phyloP scores from a whole-genome alignment of 495 filamentous ascomycete genomes.

The Polyplosphaeria fusca region DNA sequence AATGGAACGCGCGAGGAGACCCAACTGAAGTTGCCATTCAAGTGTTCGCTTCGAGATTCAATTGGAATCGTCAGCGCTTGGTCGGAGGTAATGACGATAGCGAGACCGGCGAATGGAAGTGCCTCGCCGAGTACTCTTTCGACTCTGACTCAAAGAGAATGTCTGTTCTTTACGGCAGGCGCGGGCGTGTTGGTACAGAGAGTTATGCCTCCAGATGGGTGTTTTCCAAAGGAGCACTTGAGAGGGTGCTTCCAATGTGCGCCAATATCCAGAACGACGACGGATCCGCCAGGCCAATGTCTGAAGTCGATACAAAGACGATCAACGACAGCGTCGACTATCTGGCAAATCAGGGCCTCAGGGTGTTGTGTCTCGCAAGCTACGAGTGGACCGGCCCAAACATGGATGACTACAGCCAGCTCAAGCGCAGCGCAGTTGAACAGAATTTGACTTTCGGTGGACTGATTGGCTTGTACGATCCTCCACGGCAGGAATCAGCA shows the following conservation, averaged over 20 bases:
- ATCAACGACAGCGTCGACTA: conserved; percentile 4
- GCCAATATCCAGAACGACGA: neutral
- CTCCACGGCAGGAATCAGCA: conserved; percentile 66
- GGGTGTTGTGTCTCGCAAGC: conserved; percentile 13
- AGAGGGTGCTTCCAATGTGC: conserved; percentile 48
- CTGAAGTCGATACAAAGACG: neutral
- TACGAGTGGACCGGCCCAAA: neutral
- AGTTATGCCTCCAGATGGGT: conserved; percentile 41
- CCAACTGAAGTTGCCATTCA: conserved; percentile 58
- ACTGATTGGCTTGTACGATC: conserved; percentile 70
- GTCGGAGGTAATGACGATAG: conserved; percentile 47
- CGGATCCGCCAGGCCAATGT: neutral
- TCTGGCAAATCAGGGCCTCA: conserved; percentile 11
- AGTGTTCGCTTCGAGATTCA: conserved; percentile 47
- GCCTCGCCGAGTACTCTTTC: conserved; percentile 55
- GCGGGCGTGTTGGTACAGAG: conserved; percentile 34
- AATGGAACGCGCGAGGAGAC: conserved; percentile 53
- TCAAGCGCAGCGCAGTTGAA: conserved; percentile 54
- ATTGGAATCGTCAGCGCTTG: conserved; percentile 45
- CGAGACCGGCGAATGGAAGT: conserved; percentile 40
- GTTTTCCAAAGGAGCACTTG: conserved; percentile 59
- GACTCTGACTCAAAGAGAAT: conserved; percentile 59
- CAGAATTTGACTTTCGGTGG: conserved; percentile 61
- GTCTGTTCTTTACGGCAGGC: conserved; percentile 49
- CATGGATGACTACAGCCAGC: conserved; percentile 35